These are phyloP conservation scores for Exsudoporus frostii DNA, from an alignment of 768 basidiomycete species.

Conservation along the genomic window DNA sequence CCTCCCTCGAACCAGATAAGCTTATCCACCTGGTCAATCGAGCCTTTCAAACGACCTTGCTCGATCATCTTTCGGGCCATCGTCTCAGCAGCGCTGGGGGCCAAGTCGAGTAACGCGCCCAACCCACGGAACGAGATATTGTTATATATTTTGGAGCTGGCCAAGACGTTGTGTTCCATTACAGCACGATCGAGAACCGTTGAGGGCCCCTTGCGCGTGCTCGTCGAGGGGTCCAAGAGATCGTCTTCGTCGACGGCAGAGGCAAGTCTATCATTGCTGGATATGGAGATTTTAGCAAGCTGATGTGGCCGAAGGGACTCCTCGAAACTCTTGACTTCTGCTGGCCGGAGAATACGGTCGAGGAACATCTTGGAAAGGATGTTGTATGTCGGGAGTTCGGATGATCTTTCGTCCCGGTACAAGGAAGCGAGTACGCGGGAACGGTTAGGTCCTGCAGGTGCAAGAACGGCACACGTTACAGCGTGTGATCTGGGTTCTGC, in stretches of 20 bases:
- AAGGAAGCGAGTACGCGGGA: constrained; percentile 90
- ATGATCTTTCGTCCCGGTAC: constrained; percentile 89
- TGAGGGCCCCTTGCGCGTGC: constrained; percentile 85
- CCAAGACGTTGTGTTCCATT: constrained; percentile 97
- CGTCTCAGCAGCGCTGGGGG: constrained; percentile 90
- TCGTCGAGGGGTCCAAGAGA: constrained; percentile 51
- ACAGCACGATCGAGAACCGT: constrained; percentile 97
- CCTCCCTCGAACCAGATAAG: constrained; percentile 91
- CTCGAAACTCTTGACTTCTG: constrained; percentile 90
- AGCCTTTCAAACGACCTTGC: constrained; percentile 88
- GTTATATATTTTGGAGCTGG: constrained; percentile 95
- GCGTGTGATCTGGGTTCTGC: constrained; percentile 65
- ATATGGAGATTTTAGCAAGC: constrained; percentile 85
- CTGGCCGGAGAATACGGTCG: constrained; percentile 89
- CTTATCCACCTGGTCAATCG: constrained; percentile 93
- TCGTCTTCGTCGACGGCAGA: constrained; percentile 60
- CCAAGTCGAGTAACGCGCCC: constrained; percentile 84
- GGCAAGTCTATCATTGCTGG: constrained; percentile 77
- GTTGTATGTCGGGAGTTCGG: constrained; percentile 75
- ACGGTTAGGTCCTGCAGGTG: constrained; percentile 94
- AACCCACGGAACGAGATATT: constrained; percentile 96
- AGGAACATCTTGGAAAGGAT: constrained; percentile 98
- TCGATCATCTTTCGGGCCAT: constrained; percentile 99
- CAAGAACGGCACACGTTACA: constrained; percentile 93
- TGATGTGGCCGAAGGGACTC: constrained; percentile 87